These are phyloP conservation scores for Ganoderma lucidum DNA, from an alignment of 1,284 basidiomycete genomes.

Conservation along the genomic window DNA sequence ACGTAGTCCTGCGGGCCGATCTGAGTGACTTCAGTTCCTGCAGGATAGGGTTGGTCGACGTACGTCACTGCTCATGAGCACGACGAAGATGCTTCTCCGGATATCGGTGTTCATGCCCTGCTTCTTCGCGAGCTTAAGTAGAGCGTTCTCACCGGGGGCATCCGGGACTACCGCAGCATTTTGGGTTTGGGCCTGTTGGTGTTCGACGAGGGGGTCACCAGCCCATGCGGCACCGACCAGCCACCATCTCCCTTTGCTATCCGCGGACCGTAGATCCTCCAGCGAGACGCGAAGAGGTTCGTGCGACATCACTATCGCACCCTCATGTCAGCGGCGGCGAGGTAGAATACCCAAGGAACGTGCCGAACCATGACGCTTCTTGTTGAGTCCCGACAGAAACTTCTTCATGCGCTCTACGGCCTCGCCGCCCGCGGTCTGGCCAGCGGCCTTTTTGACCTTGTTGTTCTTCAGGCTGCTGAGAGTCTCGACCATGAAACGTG, in stretches of 20 bases:
- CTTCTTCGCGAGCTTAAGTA: constrained; percentile 84
- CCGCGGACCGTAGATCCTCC: constrained; percentile 85
- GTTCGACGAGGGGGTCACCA: constrained; percentile 88
- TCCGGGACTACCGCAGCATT: constrained; percentile 32
- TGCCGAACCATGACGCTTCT: constrained; percentile 75
- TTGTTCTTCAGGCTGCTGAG: constrained; percentile 92
- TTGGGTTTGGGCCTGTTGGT: constrained; percentile 43
- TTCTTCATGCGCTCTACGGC: constrained; percentile 87
- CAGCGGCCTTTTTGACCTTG: constrained; percentile 72
- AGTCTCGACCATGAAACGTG: constrained; percentile 94
- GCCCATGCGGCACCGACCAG: constrained; percentile 96
- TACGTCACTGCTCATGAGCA: constrained; percentile 94
- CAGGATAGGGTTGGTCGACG: constrained; percentile 37
- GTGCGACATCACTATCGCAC: constrained; percentile 70
- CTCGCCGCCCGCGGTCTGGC: constrained; percentile 71
- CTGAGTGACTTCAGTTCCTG: background rate
- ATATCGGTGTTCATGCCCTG: constrained; percentile 99
- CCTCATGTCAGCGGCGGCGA: background rate
- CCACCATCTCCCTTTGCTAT: constrained; percentile 98
- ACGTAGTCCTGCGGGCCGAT: constrained; percentile 80
- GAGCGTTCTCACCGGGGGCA: constrained; percentile 52
- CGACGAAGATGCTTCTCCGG: constrained; percentile 89
- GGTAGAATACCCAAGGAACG: constrained; percentile 7
- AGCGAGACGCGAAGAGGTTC: constrained; percentile 88
- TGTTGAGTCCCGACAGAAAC: constrained; percentile 77